Evolutionary conservation across 106 monocot genomes (phyloP).

Genomic region (Platanthera guangdongensis): DNA sequence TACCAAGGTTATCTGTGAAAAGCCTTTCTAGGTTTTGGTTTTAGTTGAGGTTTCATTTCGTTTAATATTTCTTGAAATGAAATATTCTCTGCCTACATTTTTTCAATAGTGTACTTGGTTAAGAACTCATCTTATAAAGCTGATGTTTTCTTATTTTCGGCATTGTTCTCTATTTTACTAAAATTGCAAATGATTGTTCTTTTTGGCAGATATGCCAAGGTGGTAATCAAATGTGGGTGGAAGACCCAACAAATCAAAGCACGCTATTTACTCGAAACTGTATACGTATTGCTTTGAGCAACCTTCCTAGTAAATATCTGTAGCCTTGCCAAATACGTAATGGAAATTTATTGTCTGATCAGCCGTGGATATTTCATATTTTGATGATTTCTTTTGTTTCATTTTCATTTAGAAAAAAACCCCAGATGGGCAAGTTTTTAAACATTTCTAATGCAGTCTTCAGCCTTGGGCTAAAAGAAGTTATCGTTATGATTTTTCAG

Average conservation of each 20-base stretch:
- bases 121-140: no score
- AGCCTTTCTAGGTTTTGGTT: no score
- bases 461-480: not conserved
- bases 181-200: not conserved
- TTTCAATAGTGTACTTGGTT: no score
- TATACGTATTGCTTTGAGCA: conserved; percentile 57
- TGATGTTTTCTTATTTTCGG: not conserved
- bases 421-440: not conserved
- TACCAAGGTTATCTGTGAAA: no score
- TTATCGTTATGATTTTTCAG: conserved; percentile 29
- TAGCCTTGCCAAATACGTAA: not conserved
- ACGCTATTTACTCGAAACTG: conserved; percentile 69
- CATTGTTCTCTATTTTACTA: not conserved
- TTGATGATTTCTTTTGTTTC: not conserved
- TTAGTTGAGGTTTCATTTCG: no score
- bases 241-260: conserved; percentile 91
- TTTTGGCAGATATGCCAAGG: conserved; percentile 63
- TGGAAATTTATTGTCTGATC: not conserved
- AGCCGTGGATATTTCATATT: no score
- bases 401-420: not conserved
- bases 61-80: no score
- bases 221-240: conserved; percentile 60
- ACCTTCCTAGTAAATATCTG: conserved; percentile 26
- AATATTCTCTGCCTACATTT: no score
- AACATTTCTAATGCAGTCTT: not conserved